Evolutionary conservation across 192 early-diverging fungal species (phyloP).

Genomic region (Mycoemilia scoparia): DNA sequence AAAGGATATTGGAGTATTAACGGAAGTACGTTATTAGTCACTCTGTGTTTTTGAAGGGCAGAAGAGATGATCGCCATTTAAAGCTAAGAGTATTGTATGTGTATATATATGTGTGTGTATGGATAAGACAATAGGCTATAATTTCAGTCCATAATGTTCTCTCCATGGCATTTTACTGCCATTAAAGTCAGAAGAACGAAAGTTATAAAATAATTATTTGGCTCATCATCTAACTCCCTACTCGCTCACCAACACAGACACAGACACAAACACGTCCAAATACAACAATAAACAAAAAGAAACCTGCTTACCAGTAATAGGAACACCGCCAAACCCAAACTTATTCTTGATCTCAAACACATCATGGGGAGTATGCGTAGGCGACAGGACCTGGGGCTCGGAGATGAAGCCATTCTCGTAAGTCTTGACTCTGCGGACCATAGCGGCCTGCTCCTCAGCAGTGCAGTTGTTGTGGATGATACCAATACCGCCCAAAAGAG

Average conservation of each 20-base stretch:
- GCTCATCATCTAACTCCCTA: constrained; percentile 1
- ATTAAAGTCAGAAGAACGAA: constrained; percentile 32
- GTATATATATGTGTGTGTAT: too few relatives aligned
- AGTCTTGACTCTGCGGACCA: constrained; percentile 95
- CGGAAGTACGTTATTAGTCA: not conserved
- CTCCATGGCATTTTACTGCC: too few relatives aligned
- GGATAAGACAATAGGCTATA: too few relatives aligned
- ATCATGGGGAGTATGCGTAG: constrained; percentile 65
- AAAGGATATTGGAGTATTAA: not conserved
- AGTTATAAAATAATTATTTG: constrained; percentile 8
- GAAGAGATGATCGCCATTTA: too few relatives aligned
- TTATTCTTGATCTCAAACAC: constrained; percentile 71
- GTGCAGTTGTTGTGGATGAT: constrained; percentile 97
- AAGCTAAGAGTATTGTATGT: too few relatives aligned
- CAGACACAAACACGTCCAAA: not conserved
- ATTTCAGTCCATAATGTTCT: too few relatives aligned
- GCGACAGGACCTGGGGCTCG: constrained; percentile 75
- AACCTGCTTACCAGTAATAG: constrained; percentile 59
- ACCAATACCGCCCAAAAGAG: constrained; percentile 84
- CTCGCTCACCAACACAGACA: too few relatives aligned
- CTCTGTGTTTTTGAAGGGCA: too few relatives aligned
- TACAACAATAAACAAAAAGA: not conserved
- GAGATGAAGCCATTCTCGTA: constrained; percentile 99
- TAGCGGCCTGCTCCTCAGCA: constrained; percentile 85
- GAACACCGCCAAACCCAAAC: constrained; percentile 90